Conservation (phyloP, 345 rosid genomes). For the Arabidopsis arenosa region DNA sequence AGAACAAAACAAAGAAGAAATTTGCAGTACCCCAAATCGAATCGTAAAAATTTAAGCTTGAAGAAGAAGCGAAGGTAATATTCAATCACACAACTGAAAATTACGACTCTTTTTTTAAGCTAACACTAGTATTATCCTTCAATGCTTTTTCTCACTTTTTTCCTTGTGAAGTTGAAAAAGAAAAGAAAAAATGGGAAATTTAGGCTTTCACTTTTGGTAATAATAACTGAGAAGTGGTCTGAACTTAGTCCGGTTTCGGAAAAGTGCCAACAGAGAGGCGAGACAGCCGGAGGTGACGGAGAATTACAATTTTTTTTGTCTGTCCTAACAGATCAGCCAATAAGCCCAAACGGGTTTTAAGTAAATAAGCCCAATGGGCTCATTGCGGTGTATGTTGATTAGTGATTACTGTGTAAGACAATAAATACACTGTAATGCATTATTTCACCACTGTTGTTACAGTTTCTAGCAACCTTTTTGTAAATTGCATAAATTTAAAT, state of each 20-base stretch:
- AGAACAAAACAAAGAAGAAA: background rate
- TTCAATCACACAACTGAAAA: conserved; percentile 15
- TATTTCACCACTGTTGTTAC: background rate
- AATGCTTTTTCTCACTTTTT: conserved; percentile 6
- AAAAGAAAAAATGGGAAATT: background rate
- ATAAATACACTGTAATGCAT: background rate
- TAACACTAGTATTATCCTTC: too few relatives aligned
- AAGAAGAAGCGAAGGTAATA: background rate
- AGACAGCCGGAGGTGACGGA: conserved; percentile 29
- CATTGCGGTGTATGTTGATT: conserved; percentile 3
- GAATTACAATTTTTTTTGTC: background rate
- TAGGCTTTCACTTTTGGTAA: background rate
- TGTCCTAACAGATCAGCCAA: background rate
- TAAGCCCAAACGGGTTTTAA: background rate
- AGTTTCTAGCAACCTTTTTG: conserved; percentile 7
- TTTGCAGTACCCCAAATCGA: conserved; percentile 10
- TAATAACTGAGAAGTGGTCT: conserved; percentile 17
- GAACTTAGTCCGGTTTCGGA: conserved; percentile 22
- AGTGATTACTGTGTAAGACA: background rate
- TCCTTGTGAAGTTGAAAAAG: conserved; percentile 18
- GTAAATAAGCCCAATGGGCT: conserved; percentile 4
- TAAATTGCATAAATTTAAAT: background rate
- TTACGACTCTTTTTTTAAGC: background rate
- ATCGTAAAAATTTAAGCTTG: background rate
- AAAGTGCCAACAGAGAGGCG: background rate